Evolutionary conservation across 2,329 filamentous ascomycete genomes (phyloP), one percentile per base, ranked within the genome.

Genomic region (Incumbomyces lentus): DNA sequence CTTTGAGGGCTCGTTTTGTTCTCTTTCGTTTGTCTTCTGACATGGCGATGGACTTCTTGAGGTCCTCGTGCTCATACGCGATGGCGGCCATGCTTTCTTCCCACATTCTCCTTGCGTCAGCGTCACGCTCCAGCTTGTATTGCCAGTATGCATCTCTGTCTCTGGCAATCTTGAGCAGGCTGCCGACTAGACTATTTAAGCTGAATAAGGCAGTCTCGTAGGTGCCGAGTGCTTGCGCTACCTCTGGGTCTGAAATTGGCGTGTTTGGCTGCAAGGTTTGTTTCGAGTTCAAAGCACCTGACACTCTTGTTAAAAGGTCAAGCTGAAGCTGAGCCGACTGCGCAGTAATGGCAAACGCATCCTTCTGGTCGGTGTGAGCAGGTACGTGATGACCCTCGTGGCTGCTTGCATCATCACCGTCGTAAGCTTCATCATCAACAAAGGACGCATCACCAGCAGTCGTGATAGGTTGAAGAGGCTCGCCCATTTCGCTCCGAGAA

Each of bases 71-170:
- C 63, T 98, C 92, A 47, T 80, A 81, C 14, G 89, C 92, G n/a
- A 98, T 84, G 58, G 89, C 82, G 8, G 92, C 88, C 92, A 98
- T 95, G 66, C 89, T 96, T 59, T 98, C 92, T 66, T 98, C 92
- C 92, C 92, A 98, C 79, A 98, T 86, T 49, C 86, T 82, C 32
- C 92, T 81, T 68, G 96, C 83, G 61, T 95, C 86, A 36, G 82
- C 82, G 67, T 98, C 92, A 45, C 88, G 82, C 56, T 95, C 89
- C 34, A 98, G 72, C 12, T 89, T 82, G 62, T 94, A 93, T 64
- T 96, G 90, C 92, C 92, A 98, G 63, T 94, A 95, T 1, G 87
- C 81, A 64, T 98, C 92, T 43, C 93, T 84, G 61, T 98, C 92
- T 58, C 85, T 82, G 7, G 89, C 90, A 59, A 98, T 96, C 42